phyloP scores from a whole-genome alignment of 805 yeast species.

The Yarrowia divulgata region DNA sequence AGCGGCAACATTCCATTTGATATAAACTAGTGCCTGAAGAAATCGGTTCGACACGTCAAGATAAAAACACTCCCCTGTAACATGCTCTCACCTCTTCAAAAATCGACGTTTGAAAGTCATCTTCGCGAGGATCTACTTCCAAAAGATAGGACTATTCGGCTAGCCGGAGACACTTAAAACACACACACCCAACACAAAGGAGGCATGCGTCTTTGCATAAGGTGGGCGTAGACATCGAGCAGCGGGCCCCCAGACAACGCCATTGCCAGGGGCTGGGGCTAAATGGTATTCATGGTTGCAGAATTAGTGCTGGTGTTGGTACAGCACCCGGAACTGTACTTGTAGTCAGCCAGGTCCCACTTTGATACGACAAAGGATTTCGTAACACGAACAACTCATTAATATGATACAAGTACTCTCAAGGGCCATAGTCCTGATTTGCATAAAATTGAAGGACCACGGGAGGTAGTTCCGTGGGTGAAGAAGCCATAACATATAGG shows the following conservation, averaged over 20 bases:
- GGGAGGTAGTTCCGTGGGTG: background rate
- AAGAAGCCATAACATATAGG: background rate
- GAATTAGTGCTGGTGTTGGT: background rate
- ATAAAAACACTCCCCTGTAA: too few relatives aligned
- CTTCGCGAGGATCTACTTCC: background rate
- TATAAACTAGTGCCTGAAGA: background rate
- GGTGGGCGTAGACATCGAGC: slow-evolving; percentile 6
- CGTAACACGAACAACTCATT: too few relatives aligned
- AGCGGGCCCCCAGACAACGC: background rate
- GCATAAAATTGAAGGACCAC: background rate
- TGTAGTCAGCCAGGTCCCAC: too few relatives aligned
- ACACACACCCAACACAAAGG: background rate
- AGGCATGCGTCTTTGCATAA: slow-evolving; percentile 11
- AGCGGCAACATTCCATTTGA: background rate
- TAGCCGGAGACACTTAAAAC: slow-evolving; percentile 14
- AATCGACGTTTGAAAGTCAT: too few relatives aligned
- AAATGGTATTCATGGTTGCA: background rate
- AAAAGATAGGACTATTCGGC: slow-evolving; percentile 28
- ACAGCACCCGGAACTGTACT: too few relatives aligned
- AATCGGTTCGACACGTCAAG: too few relatives aligned
- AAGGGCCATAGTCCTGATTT: background rate
- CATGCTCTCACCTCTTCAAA: too few relatives aligned
- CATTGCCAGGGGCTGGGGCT: slow-evolving; percentile 18
- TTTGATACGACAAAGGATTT: too few relatives aligned
- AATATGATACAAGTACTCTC: too few relatives aligned